Conservation (phyloP, 1,139 yeast genomes). For the Blastobotrys niveus region DNA sequence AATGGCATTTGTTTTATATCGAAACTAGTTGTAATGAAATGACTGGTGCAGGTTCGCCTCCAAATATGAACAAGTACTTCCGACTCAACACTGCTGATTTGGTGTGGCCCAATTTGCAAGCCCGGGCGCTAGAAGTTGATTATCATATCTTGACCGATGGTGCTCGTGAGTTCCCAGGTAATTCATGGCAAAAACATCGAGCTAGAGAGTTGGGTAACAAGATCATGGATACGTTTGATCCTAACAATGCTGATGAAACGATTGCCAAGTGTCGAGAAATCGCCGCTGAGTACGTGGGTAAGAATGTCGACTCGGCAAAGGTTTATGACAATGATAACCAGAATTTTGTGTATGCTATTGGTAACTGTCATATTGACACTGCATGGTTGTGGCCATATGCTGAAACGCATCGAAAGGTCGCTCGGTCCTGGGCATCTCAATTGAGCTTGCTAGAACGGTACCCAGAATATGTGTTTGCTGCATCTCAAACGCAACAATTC, state of each 20-base stretch:
- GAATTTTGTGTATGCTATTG: conserved; percentile 64
- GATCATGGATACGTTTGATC: conserved; percentile 78
- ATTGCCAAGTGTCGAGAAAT: conserved; percentile 59
- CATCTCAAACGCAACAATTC: conserved; percentile 94
- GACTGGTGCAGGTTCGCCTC: conserved; percentile 79
- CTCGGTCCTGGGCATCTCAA: conserved; percentile 94
- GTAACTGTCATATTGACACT: conserved; percentile 95
- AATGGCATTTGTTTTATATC: conserved; percentile 55
- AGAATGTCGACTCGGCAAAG: conserved; percentile 52
- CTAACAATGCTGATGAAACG: conserved; percentile 41
- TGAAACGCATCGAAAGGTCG: conserved; percentile 85
- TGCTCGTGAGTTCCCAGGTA: conserved; percentile 73
- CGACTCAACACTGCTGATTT: conserved; percentile 64
- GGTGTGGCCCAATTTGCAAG: conserved; percentile 74
- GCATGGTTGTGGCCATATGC: conserved; percentile 99
- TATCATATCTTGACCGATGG: conserved; percentile 89
- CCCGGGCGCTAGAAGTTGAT: conserved; percentile 71
- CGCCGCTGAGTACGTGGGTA: conserved; percentile 61
- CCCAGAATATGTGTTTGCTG: conserved; percentile 90
- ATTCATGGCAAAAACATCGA: conserved; percentile 74
- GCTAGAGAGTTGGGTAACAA: conserved; percentile 73
- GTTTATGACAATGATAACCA: conserved; percentile 43
- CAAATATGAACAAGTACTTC: conserved; percentile 65
- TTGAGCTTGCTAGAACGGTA: conserved; percentile 75
- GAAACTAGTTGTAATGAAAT: conserved; percentile 94